phyloP scores from a whole-genome alignment of 2,329 filamentous ascomycete species.

The Cercospora sp. region DNA sequence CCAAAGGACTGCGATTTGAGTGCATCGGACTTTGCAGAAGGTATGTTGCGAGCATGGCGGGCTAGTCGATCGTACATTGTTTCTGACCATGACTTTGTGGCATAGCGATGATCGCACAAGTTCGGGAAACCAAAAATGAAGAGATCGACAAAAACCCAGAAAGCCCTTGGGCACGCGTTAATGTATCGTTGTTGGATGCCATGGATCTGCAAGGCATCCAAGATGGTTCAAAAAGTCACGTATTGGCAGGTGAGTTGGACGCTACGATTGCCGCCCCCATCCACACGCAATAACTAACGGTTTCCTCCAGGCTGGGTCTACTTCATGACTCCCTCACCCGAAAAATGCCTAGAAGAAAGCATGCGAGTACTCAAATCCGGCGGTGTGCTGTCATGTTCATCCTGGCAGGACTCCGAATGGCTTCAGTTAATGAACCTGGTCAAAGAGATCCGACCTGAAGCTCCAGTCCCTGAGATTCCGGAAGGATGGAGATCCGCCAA shows the following conservation, averaged over 20 bases:
- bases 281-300: background rate
- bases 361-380: slow-evolving; percentile 30
- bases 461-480: slow-evolving; percentile 27
- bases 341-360: slow-evolving; percentile 31
- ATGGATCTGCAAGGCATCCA: slow-evolving; percentile 31
- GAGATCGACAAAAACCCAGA: slow-evolving; percentile 20
- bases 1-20: slow-evolving; percentile 26
- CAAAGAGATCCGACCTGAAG: slow-evolving; percentile 25
- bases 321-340: slow-evolving; percentile 26
- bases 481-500: slow-evolving; percentile 28
- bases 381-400: slow-evolving; percentile 31
- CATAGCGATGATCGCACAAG: slow-evolving; percentile 34
- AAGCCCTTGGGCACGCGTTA: slow-evolving; percentile 32
- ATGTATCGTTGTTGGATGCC: slow-evolving; percentile 31
- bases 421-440: slow-evolving; percentile 30
- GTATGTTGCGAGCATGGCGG: background rate
- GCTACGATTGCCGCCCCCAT: too few relatives aligned
- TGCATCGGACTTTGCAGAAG: slow-evolving; percentile 34
- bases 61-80: too few relatives aligned
- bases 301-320: slow-evolving; percentile 2
- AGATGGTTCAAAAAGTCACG: slow-evolving; percentile 31
- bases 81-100: background rate
- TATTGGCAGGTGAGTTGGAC: slow-evolving; percentile 32
- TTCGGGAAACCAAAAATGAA: slow-evolving; percentile 19
- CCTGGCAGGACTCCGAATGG: slow-evolving; percentile 37